phyloP scores from a whole-genome alignment of 2,329 filamentous ascomycete species.

The Talaromyces sp. region DNA sequence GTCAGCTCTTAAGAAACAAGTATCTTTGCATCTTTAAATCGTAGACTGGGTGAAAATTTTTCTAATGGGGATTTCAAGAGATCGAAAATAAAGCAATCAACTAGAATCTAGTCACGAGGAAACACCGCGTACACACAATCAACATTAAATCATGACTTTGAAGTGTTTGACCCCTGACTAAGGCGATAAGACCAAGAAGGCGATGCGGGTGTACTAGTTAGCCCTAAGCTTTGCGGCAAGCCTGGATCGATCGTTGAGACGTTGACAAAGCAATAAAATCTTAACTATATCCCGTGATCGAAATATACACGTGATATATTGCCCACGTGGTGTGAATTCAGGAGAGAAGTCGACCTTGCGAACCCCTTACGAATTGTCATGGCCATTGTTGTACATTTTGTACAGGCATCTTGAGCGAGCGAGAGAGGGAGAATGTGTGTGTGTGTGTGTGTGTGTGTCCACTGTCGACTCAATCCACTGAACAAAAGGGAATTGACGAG shows the following conservation, averaged over 20 bases:
- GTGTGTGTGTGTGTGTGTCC: too few species aligned
- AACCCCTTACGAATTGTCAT: not conserved
- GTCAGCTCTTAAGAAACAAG: not conserved
- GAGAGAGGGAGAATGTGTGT: too few species aligned
- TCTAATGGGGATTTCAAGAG: too few species aligned
- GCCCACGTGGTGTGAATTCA: not conserved
- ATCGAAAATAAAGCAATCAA: not conserved
- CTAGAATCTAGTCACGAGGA: not conserved
- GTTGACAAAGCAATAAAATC: not conserved
- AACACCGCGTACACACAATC: not conserved
- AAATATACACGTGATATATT: not conserved
- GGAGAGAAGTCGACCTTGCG: not conserved
- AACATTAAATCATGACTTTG: not conserved
- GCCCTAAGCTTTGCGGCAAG: not conserved
- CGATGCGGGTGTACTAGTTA: not conserved
- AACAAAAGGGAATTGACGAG: not conserved
- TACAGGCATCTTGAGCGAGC: not conserved
- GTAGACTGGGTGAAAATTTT: too few species aligned
- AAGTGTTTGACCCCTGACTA: not conserved
- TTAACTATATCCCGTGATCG: not conserved
- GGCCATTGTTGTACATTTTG: not conserved
- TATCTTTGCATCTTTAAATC: too few species aligned
- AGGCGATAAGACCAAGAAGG: not conserved
- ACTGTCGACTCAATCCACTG: too few species aligned
- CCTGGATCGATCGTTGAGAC: not conserved